Conservation (phyloP, 176 grass and related monocot species). For the Lolium multiflorum region DNA sequence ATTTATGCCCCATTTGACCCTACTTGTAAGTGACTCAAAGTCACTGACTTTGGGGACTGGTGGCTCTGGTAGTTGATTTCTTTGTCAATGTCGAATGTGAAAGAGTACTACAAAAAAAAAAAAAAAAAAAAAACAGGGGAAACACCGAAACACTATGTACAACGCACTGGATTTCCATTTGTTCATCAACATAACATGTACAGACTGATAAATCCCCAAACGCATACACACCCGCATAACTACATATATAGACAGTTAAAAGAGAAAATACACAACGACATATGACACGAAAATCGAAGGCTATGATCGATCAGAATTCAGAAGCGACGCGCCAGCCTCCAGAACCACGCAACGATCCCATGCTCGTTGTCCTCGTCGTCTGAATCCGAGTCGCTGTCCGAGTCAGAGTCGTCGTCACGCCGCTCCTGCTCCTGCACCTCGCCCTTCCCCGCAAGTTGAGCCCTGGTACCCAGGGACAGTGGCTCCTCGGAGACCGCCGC, state of each 20-base stretch:
- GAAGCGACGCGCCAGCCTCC: slow-evolving; percentile 45
- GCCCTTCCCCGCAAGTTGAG: not conserved
- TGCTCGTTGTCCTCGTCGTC: slow-evolving; percentile 44
- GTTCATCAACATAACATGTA: slow-evolving; percentile 28
- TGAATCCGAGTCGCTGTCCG: slow-evolving; percentile 39
- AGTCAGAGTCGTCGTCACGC: slow-evolving; percentile 9
- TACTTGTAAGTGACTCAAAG: too few relatives aligned
- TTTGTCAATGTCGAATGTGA: not conserved
- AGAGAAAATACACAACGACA: not conserved
- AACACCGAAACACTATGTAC: not conserved
- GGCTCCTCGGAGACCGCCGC: not conserved
- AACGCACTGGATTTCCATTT: slow-evolving; percentile 1
- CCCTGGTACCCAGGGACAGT: not conserved
- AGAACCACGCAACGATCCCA: slow-evolving; percentile 49
- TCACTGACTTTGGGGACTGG: too few relatives aligned
- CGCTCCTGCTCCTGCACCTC: not conserved
- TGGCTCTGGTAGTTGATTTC: not conserved
- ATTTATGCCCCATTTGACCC: too few relatives aligned
- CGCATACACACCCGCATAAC: not conserved
- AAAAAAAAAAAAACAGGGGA: not conserved
- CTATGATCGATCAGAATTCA: slow-evolving; percentile 38
- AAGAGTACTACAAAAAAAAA: not conserved
- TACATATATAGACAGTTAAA: not conserved
- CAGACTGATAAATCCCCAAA: not conserved
- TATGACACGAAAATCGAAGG: not conserved